Evolutionary conservation across 371 early-diverging fungal species (phyloP), one percentile per base, ranked within the genome.

Genomic region (Fennellomyces sp.): DNA sequence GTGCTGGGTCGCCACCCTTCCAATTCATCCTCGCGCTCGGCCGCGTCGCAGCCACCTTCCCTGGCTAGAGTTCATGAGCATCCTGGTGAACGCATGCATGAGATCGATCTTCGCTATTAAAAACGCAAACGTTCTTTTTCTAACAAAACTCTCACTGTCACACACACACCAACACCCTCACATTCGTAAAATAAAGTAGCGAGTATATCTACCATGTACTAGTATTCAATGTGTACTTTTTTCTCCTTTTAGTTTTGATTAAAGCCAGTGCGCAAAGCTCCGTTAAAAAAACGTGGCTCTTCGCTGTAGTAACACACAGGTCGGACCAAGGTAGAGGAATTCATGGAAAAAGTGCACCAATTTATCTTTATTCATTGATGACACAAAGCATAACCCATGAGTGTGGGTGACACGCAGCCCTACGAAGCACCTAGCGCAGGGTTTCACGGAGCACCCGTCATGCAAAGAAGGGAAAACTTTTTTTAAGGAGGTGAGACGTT

Each of bases 51-150:
- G 21, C 67, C 67, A 47, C 69, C 69, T 30, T 58, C 62, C 19
- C 33, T 69, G 30, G 68, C 68, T 12, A 28, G 63, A 51, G 56
- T 67, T 28, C 49, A 63, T 39, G 66, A 61, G 29, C 52, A 53
- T 47, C 56, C 56, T 29, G 26, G 19, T 38, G 59, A 52, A 52
- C 49, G 54, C 15, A 39, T 64, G 64, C 64, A 64, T 33, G 64
- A 64, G 41, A 54, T 64, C 49, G 64, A 64, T 54, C 59, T 64
- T 58, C 64, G 64, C n/a, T 58, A 64, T 51, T 64, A 36, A 51
- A 45, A 45, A 45, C 45, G 31, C 27, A 52, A 26, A 50, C 51
- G 30, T 51, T 31, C 13, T n/a, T 51, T 19, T 41, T 50, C 23
- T 27, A 4, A 50, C 21, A 48, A 48, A 7, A 12, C 21, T 26